A percentile compares a stretch with the other conserved stretches of the same genome.
phyloP scores from a whole-genome alignment of 2,329 filamentous ascomycete genomes.

The Arachnomyces sp. region DNA sequence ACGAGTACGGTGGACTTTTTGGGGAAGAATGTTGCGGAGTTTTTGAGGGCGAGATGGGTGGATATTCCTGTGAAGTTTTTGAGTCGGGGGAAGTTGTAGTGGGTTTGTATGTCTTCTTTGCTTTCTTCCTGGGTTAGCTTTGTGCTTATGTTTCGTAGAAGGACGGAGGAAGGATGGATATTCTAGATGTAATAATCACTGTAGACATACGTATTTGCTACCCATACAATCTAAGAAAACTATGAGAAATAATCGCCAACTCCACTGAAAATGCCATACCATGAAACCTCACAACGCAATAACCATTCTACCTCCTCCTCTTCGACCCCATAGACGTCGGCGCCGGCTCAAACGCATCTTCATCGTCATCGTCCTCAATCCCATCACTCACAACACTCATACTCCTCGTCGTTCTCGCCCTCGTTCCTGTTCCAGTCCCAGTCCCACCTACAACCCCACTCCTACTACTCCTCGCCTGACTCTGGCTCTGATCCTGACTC shows the following conservation, averaged over 20 bases:
- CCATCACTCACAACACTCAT: constrained; percentile 32
- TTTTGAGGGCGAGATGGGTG: constrained; percentile 27
- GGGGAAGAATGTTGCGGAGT: constrained; percentile 35
- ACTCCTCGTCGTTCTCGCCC: constrained; percentile 23
- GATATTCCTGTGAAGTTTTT: constrained; percentile 30
- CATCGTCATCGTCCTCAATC: constrained; percentile 36
- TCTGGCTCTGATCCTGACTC: constrained; percentile 14
- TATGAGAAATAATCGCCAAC: too few relatives aligned
- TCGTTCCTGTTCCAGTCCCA: constrained; percentile 15
- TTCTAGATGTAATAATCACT: too few relatives aligned
- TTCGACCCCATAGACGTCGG: constrained; percentile 15
- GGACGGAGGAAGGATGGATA: too few relatives aligned
- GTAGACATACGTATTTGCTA: too few relatives aligned
- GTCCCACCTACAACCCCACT: constrained; percentile 13
- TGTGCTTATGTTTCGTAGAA: too few relatives aligned
- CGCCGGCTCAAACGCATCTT: constrained; percentile 41
- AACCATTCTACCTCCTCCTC: constrained; percentile 16
- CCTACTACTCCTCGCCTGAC: constrained; percentile 17
- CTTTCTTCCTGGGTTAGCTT: background rate
- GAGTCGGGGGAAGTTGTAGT: constrained; percentile 18
- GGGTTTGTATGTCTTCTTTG: background rate
- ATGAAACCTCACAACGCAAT: too few relatives aligned
- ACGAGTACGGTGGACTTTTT: constrained; percentile 31
- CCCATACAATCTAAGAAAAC: too few relatives aligned
- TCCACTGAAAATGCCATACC: too few relatives aligned